These are phyloP conservation scores for Micractinium sp. DNA, from an alignment of 139 green algal genomes.

Conservation along the genomic window DNA sequence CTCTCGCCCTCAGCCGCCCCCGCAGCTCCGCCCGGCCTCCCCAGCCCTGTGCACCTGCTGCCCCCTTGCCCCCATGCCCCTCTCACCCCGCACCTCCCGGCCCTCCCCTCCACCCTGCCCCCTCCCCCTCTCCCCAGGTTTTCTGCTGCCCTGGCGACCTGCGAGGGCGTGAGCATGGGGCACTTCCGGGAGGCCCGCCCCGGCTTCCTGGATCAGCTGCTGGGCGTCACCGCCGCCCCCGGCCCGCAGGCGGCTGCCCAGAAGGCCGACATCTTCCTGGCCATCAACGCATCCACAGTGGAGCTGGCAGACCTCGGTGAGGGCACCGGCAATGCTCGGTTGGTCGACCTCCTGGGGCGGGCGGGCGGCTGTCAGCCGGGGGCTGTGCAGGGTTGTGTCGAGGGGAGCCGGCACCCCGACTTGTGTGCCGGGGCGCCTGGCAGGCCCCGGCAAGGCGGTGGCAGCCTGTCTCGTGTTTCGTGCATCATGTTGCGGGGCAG, in stretches of 20 bases:
- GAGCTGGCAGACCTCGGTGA: conserved; percentile 64
- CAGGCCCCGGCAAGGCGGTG: no score
- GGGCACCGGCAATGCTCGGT: background rate
- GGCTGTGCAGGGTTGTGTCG: background rate
- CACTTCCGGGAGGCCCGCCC: conserved; percentile 71
- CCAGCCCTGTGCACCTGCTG: no score
- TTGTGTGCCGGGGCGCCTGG: no score
- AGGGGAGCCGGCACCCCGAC: no score
- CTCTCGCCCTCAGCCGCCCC: no score
- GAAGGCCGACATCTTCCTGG: conserved; percentile 86
- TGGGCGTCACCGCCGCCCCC: background rate
- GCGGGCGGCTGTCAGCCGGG: no score
- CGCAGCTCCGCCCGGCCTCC: no score
- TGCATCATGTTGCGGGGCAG: no score
- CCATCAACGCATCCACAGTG: conserved; percentile 86
- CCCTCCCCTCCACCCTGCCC: background rate
- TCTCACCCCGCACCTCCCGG: background rate
- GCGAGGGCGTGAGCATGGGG: conserved; percentile 71
- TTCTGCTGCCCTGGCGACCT: conserved; percentile 63
- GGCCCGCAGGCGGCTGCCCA: conserved; percentile 43
- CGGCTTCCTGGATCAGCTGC: conserved; percentile 35
- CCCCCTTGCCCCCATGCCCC: no score
- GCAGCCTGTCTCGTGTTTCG: no score
- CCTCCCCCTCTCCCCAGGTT: conserved; percentile 58
- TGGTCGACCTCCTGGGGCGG: no score